Percentiles rank a stretch among this genome's conserved stretches.
These are phyloP conservation scores for Angophora floribunda DNA, from an alignment of 345 rosid species.

Conservation along the genomic window DNA sequence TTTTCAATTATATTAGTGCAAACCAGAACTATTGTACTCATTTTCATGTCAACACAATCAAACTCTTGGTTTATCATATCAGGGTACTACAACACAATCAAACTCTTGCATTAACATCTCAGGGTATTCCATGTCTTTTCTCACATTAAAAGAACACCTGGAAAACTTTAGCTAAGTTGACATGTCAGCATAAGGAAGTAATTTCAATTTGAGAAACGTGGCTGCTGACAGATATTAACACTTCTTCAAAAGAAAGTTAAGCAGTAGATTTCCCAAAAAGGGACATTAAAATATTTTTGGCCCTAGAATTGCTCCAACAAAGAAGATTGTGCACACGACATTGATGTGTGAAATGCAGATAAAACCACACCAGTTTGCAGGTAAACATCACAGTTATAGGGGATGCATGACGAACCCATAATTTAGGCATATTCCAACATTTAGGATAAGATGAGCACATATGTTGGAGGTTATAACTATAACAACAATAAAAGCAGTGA, in stretches of 20 bases:
- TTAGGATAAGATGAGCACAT: not conserved
- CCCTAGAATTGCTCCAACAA: not conserved
- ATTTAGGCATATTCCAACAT: not conserved
- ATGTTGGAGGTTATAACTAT: not conserved
- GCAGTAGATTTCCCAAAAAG: not conserved
- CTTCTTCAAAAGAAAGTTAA: not conserved
- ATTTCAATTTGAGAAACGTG: not conserved
- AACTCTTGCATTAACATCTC: not conserved
- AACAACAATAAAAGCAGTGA: not conserved
- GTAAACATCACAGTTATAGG: not conserved
- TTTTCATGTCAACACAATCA: not conserved
- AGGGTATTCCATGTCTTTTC: not conserved
- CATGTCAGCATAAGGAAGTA: not conserved
- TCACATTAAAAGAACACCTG: not conserved
- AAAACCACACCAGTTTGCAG: not conserved
- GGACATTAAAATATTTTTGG: not conserved
- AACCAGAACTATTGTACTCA: not conserved
- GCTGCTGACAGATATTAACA: not conserved
- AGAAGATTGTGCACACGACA: not conserved
- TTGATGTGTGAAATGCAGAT: not conserved
- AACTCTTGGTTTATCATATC: not conserved
- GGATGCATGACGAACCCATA: not conserved
- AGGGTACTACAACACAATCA: not conserved
- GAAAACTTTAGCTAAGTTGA: not conserved
- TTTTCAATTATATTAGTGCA: not conserved